These are phyloP conservation scores for Populus nigra DNA, from an alignment of 345 rosid genomes.

Conservation along the genomic window DNA sequence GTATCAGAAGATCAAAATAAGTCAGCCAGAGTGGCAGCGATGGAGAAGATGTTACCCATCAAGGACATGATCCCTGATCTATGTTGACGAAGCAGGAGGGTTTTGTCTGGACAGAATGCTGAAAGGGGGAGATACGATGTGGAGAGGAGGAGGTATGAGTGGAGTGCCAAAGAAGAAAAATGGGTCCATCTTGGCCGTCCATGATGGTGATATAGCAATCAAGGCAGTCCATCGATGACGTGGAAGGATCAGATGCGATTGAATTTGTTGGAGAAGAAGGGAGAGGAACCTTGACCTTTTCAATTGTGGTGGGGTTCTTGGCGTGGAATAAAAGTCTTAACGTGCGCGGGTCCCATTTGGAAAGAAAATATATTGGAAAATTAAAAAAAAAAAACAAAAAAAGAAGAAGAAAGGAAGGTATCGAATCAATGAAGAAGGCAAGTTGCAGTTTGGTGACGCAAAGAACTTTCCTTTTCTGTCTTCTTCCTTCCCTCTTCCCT, in stretches of 20 bases:
- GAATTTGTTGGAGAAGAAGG: neutral
- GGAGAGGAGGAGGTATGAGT: neutral
- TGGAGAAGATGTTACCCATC: too few species aligned
- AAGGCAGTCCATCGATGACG: neutral
- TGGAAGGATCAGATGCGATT: conserved; percentile 2
- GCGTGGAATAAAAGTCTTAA: conserved; percentile 27
- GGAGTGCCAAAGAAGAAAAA: neutral
- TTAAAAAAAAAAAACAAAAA: neutral
- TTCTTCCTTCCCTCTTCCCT: too few species aligned
- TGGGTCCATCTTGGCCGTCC: neutral
- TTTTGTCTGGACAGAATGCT: neutral
- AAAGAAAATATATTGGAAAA: neutral
- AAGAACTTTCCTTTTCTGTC: too few species aligned
- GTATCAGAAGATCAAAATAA: too few species aligned
- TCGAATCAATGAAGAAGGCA: neutral
- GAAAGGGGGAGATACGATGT: neutral
- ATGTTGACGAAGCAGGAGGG: neutral
- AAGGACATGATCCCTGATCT: too few species aligned
- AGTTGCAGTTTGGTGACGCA: neutral
- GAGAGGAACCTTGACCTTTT: conserved; percentile 5
- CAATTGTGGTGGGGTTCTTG: conserved; percentile 13
- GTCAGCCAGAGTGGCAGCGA: too few species aligned
- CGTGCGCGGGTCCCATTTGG: conserved; percentile 15
- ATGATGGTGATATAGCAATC: neutral
- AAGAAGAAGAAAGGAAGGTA: neutral